Percentiles rank a stretch among this genome's conserved stretches.
These are phyloP conservation scores for Skeletonema tropicum DNA, from an alignment of 108 stramenopile species.

Conservation along the genomic window DNA sequence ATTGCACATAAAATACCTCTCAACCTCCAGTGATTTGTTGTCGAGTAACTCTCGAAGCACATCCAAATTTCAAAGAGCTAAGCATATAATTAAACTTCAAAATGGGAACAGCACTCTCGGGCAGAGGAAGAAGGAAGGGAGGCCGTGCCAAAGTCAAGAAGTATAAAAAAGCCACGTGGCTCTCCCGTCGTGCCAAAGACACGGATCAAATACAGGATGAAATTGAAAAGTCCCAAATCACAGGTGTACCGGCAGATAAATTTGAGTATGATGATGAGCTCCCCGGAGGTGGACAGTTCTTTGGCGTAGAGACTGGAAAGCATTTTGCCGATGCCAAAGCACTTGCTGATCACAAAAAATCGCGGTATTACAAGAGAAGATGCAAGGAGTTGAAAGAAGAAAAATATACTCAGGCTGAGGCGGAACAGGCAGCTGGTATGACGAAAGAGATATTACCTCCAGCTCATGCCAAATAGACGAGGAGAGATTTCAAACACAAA, in stretches of 20 bases:
- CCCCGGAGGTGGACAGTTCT: slow-evolving; percentile 98
- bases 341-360: slow-evolving; percentile 92
- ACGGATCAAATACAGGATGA: slow-evolving; percentile 98
- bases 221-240: slow-evolving; percentile 76
- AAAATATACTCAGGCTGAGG: slow-evolving; percentile 78
- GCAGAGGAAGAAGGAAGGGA: slow-evolving; percentile 60
- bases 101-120: neutral
- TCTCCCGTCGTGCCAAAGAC: slow-evolving; percentile 86
- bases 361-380: slow-evolving; percentile 86
- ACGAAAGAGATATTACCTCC: slow-evolving; percentile 88
- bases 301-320: slow-evolving; percentile 92
- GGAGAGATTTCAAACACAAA: neutral
- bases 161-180: slow-evolving; percentile 85
- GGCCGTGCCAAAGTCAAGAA: slow-evolving; percentile 87
- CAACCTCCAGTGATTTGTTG: too few species aligned
- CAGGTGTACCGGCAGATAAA: slow-evolving; percentile 56
- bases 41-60: too few species aligned
- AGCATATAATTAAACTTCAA: neutral
- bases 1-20: too few species aligned
- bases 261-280: slow-evolving; percentile 96
- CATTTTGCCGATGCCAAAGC: slow-evolving; percentile 94
- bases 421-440: slow-evolving; percentile 88
- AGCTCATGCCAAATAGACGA: slow-evolving; percentile 62
- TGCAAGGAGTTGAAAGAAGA: slow-evolving; percentile 92
- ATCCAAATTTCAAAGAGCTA: neutral